Evolutionary conservation across 2,329 filamentous ascomycete species (phyloP).

Genomic region (Cytospora piceicola): DNA sequence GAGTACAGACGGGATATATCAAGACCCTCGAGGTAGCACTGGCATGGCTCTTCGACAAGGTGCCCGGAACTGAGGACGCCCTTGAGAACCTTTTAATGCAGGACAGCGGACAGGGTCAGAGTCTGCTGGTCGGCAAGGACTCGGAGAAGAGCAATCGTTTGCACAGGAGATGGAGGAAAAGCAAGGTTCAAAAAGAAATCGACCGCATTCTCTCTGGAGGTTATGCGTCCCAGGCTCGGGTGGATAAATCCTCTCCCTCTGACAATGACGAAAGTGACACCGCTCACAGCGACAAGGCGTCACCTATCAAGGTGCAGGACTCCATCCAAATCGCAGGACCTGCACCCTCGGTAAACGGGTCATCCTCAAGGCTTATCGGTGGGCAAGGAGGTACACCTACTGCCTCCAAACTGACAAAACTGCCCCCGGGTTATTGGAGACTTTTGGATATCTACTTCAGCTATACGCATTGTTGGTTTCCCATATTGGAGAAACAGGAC

Average conservation of each 20-base stretch:
- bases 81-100: slow-evolving; percentile 58
- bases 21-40: slow-evolving; percentile 72
- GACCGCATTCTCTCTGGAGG: slow-evolving; percentile 62
- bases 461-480: slow-evolving; percentile 77
- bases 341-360: slow-evolving; percentile 2
- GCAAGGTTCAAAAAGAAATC: slow-evolving; percentile 64
- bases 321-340: neutral
- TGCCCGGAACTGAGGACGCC: slow-evolving; percentile 61
- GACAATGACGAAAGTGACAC: slow-evolving; percentile 39
- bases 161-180: slow-evolving; percentile 66
- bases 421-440: slow-evolving; percentile 60
- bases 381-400: neutral
- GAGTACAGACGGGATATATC: slow-evolving; percentile 80
- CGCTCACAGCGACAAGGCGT: slow-evolving; percentile 30
- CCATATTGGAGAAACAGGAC: slow-evolving; percentile 69
- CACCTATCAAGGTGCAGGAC: neutral
- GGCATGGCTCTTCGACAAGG: slow-evolving; percentile 67
- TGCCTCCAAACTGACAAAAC: slow-evolving; percentile 33
- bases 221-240: slow-evolving; percentile 38
- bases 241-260: slow-evolving; percentile 40
- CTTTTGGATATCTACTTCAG: slow-evolving; percentile 75
- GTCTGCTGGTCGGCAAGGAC: slow-evolving; percentile 57
- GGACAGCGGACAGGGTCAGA: slow-evolving; percentile 46
- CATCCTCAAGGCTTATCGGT: slow-evolving; percentile 1
- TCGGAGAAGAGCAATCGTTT: slow-evolving; percentile 57